Percentiles rank a stretch among this genome's conserved stretches.
phyloP scores from a whole-genome alignment of 371 early-diverging fungal species.

The Rhizopus stolonifer region DNA sequence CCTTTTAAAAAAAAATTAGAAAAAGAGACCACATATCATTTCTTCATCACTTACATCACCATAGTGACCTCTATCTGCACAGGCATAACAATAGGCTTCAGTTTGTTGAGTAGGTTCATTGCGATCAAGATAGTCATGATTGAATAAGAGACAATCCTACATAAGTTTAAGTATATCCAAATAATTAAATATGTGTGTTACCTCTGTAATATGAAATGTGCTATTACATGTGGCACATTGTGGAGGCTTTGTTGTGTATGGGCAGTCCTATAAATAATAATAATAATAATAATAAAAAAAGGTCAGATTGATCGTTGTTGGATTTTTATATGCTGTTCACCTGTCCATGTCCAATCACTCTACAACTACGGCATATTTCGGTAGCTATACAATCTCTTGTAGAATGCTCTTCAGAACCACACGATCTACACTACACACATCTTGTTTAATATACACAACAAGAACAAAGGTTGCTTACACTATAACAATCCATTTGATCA shows the following conservation, averaged over 20 bases:
- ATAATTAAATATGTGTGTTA: neutral
- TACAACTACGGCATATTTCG: too few species aligned
- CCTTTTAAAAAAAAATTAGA: neutral
- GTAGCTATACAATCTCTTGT: too few species aligned
- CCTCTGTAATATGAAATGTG: constrained; percentile 10
- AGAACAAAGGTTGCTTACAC: too few species aligned
- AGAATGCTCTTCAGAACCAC: too few species aligned
- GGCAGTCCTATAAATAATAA: constrained; percentile 12
- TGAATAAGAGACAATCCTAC: constrained; percentile 14
- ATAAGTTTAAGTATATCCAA: neutral
- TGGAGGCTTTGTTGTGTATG: neutral
- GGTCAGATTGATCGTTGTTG: neutral
- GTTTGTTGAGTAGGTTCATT: neutral
- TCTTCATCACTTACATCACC: constrained; percentile 17
- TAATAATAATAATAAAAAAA: too few species aligned
- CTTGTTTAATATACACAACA: too few species aligned
- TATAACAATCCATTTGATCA: too few species aligned
- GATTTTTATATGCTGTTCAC: too few species aligned
- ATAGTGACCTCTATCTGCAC: constrained; percentile 20
- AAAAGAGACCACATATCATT: neutral
- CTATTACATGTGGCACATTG: constrained; percentile 7
- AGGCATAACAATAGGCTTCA: constrained; percentile 16
- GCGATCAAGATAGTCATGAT: constrained; percentile 12
- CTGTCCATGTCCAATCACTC: too few species aligned
- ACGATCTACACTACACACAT: too few species aligned